These are phyloP conservation scores for Diaporthe eres DNA, from an alignment of 2,329 filamentous ascomycete genomes.

Conservation along the genomic window DNA sequence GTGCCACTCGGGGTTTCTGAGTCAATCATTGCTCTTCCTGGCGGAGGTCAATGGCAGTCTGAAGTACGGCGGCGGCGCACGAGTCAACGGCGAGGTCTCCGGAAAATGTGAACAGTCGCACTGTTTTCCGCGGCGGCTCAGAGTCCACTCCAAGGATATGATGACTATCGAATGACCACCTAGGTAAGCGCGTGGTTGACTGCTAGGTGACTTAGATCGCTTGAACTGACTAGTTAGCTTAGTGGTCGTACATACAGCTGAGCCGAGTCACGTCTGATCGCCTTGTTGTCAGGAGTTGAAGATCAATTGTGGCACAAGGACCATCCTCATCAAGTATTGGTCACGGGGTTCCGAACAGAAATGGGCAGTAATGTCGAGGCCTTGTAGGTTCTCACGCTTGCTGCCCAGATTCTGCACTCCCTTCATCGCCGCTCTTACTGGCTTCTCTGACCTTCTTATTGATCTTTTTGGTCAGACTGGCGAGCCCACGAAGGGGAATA, in stretches of 20 bases:
- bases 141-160: not conserved
- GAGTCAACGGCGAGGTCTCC: not conserved
- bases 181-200: not conserved
- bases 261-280: not conserved
- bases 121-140: not conserved
- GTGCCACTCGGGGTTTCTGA: not conserved
- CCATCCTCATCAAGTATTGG: not conserved
- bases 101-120: not conserved
- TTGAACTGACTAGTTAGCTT: not conserved
- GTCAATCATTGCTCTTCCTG: not conserved
- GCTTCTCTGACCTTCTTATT: not conserved
- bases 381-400: not conserved
- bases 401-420: not conserved
- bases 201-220: not conserved
- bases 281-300: not conserved
- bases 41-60: not conserved
- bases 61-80: not conserved
- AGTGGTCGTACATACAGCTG: not conserved
- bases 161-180: not conserved
- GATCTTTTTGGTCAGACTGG: not conserved
- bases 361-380: not conserved
- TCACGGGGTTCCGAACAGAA: not conserved
- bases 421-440: not conserved
- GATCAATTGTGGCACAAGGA: not conserved
- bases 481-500: not conserved